Evolutionary conservation across 768 basidiomycete species (phyloP).

Genomic region (Melanogaster broomeanus): DNA sequence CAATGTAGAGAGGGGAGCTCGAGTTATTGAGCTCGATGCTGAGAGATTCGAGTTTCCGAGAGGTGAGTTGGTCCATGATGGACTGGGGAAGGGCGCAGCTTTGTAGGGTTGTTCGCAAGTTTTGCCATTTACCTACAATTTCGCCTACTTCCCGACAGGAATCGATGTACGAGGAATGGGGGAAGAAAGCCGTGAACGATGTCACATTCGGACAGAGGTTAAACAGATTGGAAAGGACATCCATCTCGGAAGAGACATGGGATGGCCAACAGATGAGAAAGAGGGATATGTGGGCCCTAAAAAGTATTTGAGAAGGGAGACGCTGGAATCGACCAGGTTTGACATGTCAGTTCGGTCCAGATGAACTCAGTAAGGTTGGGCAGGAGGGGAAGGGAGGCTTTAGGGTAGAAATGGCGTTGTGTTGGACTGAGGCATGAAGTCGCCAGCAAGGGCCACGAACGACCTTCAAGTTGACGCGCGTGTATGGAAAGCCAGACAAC

Average conservation of each 20-base stretch:
- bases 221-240: conserved; percentile 20
- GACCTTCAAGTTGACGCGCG: conserved; percentile 24
- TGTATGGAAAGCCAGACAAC: too few relatives aligned
- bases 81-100: conserved; percentile 22
- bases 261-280: conserved; percentile 25
- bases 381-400: conserved; percentile 20
- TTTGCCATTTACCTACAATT: conserved; percentile 22
- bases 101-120: conserved; percentile 14
- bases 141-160: conserved; percentile 26
- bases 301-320: conserved; percentile 27
- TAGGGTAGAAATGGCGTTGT: conserved; percentile 18
- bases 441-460: conserved; percentile 24
- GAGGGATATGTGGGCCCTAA: conserved; percentile 23
- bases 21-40: conserved; percentile 30
- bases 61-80: conserved; percentile 18
- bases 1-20: conserved; percentile 15
- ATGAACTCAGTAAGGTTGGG: conserved; percentile 25
- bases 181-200: conserved; percentile 26
- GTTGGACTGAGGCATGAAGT: conserved; percentile 13
- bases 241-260: conserved; percentile 19
- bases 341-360: conserved; percentile 29
- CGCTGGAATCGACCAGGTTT: conserved; percentile 19
- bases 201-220: conserved; percentile 26
- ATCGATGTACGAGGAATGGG: conserved; percentile 27
- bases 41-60: conserved; percentile 18